Evolutionary conservation across 1,284 basidiomycete species (phyloP).

Genomic region (Chondrostereum purpureum): DNA sequence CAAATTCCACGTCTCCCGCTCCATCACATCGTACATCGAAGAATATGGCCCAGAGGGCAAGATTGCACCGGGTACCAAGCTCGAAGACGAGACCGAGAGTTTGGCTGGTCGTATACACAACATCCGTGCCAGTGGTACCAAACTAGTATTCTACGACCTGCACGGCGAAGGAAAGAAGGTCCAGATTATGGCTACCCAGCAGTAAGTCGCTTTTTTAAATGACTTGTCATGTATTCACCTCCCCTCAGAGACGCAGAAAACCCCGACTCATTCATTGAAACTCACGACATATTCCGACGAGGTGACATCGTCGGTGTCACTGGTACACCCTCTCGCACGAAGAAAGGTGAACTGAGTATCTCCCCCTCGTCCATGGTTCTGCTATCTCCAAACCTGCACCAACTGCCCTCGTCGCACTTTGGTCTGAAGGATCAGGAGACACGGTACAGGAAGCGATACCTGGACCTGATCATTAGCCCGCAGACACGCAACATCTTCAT

Average conservation of each 20-base stretch:
- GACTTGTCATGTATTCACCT: neutral
- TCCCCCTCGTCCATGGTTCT: constrained; percentile 79
- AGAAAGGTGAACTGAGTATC: constrained; percentile 95
- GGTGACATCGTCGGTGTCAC: constrained; percentile 95
- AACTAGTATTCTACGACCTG: constrained; percentile 94
- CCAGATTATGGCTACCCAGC: constrained; percentile 90
- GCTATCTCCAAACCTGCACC: constrained; percentile 94
- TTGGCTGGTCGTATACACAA: constrained; percentile 91
- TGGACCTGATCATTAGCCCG: constrained; percentile 95
- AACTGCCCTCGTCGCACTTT: constrained; percentile 86
- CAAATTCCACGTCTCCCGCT: constrained; percentile 91
- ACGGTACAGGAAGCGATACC: constrained; percentile 97
- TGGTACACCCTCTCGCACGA: constrained; percentile 87
- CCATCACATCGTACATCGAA: constrained; percentile 74
- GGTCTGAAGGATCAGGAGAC: constrained; percentile 96
- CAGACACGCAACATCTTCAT: constrained; percentile 89
- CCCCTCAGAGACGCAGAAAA: constrained; percentile 59
- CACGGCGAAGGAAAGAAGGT: constrained; percentile 91
- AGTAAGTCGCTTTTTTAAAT: constrained; percentile 44
- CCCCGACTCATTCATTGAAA: constrained; percentile 63
- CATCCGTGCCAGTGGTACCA: constrained; percentile 78
- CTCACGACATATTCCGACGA: constrained; percentile 86
- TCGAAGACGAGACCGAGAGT: constrained; percentile 44
- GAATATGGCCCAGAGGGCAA: constrained; percentile 72
- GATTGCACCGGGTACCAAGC: constrained; percentile 57